These are phyloP conservation scores for Hypoxylon sp. DNA, from an alignment of 2,329 filamentous ascomycete species.

Conservation along the genomic window DNA sequence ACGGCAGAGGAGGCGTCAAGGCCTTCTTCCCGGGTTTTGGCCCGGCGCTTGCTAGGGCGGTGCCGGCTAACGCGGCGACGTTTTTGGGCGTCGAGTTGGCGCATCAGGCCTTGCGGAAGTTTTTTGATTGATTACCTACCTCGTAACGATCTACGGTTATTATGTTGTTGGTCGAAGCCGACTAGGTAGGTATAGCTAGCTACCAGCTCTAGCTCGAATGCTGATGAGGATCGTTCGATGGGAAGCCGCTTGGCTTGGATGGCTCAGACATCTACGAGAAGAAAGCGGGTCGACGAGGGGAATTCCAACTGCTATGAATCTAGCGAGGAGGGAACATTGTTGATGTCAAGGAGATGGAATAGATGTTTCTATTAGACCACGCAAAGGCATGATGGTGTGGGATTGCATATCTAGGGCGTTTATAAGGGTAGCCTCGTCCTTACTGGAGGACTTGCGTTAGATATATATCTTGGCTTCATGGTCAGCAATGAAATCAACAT, in stretches of 20 bases:
- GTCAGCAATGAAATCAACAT: constrained; percentile 7
- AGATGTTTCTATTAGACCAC: neutral
- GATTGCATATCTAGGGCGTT: constrained; percentile 33
- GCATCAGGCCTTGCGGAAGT: constrained; percentile 82
- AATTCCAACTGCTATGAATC: no score
- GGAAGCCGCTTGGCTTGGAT: no score
- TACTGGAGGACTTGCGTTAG: neutral
- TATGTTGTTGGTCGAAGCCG: no score
- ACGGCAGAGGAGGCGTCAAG: constrained; percentile 80
- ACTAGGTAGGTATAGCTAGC: no score
- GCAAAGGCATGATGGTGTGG: constrained; percentile 12
- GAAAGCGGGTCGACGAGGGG: no score
- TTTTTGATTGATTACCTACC: constrained; percentile 64
- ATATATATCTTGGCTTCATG: constrained; percentile 3
- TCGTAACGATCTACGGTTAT: no score
- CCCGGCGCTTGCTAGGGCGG: constrained; percentile 88
- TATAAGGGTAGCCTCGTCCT: constrained; percentile 6
- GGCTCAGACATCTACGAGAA: no score
- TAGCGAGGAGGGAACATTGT: no score
- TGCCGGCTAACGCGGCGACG: constrained; percentile 95
- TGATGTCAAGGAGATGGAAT: no score
- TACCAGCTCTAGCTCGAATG: no score
- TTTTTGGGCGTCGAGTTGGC: constrained; percentile 88
- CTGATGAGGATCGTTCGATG: no score
- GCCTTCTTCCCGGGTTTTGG: constrained; percentile 98